A percentile compares a stretch with the other conserved stretches of the same genome.
Conservation (phyloP, 192 early-diverging fungal species). For the Pecoramyces ruminantium region DNA sequence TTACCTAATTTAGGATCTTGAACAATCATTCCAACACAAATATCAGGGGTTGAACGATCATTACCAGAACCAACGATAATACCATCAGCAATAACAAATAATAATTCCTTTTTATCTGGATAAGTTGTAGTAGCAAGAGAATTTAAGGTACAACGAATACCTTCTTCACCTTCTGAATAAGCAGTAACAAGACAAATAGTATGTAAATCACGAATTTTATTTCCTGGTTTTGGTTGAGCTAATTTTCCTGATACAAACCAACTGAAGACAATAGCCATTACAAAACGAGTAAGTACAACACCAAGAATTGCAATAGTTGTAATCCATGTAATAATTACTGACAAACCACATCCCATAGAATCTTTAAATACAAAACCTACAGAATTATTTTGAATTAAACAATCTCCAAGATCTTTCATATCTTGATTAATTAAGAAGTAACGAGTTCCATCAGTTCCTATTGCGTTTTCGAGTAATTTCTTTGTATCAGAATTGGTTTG, state of each 20-base stretch:
- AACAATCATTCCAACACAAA: slow-evolving; percentile 60
- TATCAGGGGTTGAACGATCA: slow-evolving; percentile 54
- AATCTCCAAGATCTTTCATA: slow-evolving; percentile 5
- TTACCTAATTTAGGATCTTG: slow-evolving; percentile 19
- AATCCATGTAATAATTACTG: slow-evolving; percentile 9
- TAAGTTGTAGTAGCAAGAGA: slow-evolving; percentile 70
- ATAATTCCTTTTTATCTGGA: slow-evolving; percentile 65
- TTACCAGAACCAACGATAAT: slow-evolving; percentile 75
- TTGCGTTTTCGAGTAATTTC: neutral
- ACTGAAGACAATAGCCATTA: slow-evolving; percentile 10
- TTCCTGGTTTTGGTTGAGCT: neutral
- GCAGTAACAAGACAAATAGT: slow-evolving; percentile 62
- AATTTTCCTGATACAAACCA: slow-evolving; percentile 3
- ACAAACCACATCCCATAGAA: slow-evolving; percentile 15
- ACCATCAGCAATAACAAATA: slow-evolving; percentile 81
- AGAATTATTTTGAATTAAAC: slow-evolving; percentile 8
- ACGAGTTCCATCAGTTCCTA: neutral
- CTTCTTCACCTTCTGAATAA: slow-evolving; percentile 76
- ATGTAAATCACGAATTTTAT: slow-evolving; percentile 1
- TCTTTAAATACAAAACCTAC: slow-evolving; percentile 12
- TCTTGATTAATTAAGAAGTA: neutral
- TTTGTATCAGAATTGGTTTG: neutral
- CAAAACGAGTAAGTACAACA: slow-evolving; percentile 10
- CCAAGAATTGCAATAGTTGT: slow-evolving; percentile 19
- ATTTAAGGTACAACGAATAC: slow-evolving; percentile 65